These are phyloP conservation scores for Anaeramoeba flamelloides DNA, from an alignment of 78 protist genomes.

Conservation along the genomic window DNA sequence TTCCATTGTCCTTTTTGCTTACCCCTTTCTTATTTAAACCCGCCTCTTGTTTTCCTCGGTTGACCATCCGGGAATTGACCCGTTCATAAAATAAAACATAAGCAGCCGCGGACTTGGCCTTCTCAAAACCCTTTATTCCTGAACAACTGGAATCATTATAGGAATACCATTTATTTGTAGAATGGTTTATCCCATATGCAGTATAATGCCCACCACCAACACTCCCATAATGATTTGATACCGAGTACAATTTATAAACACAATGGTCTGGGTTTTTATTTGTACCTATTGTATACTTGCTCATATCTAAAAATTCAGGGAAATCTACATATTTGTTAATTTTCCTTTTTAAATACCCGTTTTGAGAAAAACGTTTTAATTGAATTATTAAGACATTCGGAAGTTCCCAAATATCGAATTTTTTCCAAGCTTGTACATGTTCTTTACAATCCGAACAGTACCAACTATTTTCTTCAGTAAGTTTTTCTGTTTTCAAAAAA, in stretches of 20 bases:
- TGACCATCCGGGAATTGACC: too few species aligned
- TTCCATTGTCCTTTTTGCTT: too few species aligned
- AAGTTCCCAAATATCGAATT: not conserved
- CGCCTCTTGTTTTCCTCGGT: too few species aligned
- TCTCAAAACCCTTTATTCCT: not conserved
- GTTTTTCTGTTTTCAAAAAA: not conserved
- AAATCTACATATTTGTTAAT: not conserved
- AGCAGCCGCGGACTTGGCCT: not conserved
- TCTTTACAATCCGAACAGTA: not conserved
- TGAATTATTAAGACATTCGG: not conserved
- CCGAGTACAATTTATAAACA: not conserved
- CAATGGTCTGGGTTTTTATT: too few species aligned
- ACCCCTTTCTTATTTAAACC: too few species aligned
- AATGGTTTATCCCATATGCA: not conserved
- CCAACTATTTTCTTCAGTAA: not conserved
- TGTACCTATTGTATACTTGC: too few species aligned
- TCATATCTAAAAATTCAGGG: not conserved
- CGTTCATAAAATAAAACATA: not conserved
- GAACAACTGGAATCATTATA: not conserved
- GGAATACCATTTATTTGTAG: not conserved
- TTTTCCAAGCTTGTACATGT: not conserved
- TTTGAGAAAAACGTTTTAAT: not conserved
- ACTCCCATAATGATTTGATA: not conserved
- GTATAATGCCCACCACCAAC: not conserved
- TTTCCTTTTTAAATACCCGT: not conserved